Base-by-base conservation (phyloP, 306 rosid species). In the Trifolium fragiferum region DNA sequence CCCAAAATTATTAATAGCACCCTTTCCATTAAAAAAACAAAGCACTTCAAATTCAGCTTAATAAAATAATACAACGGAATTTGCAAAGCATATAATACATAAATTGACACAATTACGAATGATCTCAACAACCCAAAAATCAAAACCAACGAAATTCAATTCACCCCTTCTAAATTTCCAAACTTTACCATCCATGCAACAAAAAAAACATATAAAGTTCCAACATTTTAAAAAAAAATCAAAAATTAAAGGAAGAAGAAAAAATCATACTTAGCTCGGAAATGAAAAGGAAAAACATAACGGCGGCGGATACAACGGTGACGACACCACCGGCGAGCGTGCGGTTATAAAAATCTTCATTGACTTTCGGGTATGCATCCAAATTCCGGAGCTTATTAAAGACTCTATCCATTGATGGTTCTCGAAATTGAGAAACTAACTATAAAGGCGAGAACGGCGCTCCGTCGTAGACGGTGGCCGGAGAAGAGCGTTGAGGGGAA, bases 361-460 rank as follows among this genome's bases (percentile, higher is more conserved):
- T 93, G 83, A 93, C 83, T 89, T 93, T 93, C 16, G 98, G 98
- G 85, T 90, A 90, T 2, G 96, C 98, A 14, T 93, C 98, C 82
- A 93, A 86, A 82, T 86, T 87, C n/a, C 93, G 87, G n/a, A 93
- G 96, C 90, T 84, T 89, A 74, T 70, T 74, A 58, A 93, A 74
- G 68, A 89, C 23, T 25, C 54, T 75, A 21, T 86, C 89, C 98
- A 90, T 89, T 83, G 86, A 15, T 83, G 83, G 76, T 46, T 59
- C 43, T 66, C 76, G 46, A 72, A 33, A 57, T 53, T 69, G 14
- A 20, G 43, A 15, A 44, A 37, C n/a, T n/a, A 3, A 47, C 55
- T 18, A 47, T 10, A 25, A 19, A 4, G 38, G 59, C 3, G 5
- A 21, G 25, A 20, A 35, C 70, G 72, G 82, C 70, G 53, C 73